Evolutionary conservation across 73 alveolate genomes (phyloP), one percentile per base, ranked within the genome.

Genomic region (Effrenium voratum): DNA sequence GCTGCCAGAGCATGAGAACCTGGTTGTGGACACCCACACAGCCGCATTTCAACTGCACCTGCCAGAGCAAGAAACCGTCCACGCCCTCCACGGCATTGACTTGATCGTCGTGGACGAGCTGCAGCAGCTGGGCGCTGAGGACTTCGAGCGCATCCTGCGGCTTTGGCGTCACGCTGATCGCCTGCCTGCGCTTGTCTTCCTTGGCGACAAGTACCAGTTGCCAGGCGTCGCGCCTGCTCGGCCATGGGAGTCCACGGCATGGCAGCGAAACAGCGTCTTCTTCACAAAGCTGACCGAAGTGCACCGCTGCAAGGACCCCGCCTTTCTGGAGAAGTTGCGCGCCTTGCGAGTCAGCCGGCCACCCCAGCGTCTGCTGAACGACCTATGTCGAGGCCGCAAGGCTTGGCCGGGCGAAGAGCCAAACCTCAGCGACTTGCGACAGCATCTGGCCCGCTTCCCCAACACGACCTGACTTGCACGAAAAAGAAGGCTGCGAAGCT

Each of bases 61-160:
- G 44, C n/a, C 13, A 2, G 63, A 0, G 26, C 44, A 2, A 1
- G 30, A 41, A 43, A 24, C 30, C 59, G 16, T 73, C 8, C 84
- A 46, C 28, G 0, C 52, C 55, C 84, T 73, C 1, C 50, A 46
- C 3, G n/a, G 16, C 84, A 19, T 28, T 22, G 59, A 36, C 55
- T 59, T 77, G 41, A 30, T 77, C 26, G 87, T 77, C 41, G 59
- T 77, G 59, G 87, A 77, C 63, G 87, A 77, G 63, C 36, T 77
- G 60, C 41, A 55, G 38, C 87, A 77, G 87, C 59, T 77, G 87
- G 41, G 15, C 44, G 87, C 44, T 40, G 38, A 28, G 59, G 60
- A 77, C 26, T 77, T 1, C 41, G 87, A 77, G 38, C 87, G 59
- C 40, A 77, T 77, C 40, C 24, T 41, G 44, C 16, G 2, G 87